Conservation (phyloP, 306 rosid genomes). For the Pueraria montana region DNA sequence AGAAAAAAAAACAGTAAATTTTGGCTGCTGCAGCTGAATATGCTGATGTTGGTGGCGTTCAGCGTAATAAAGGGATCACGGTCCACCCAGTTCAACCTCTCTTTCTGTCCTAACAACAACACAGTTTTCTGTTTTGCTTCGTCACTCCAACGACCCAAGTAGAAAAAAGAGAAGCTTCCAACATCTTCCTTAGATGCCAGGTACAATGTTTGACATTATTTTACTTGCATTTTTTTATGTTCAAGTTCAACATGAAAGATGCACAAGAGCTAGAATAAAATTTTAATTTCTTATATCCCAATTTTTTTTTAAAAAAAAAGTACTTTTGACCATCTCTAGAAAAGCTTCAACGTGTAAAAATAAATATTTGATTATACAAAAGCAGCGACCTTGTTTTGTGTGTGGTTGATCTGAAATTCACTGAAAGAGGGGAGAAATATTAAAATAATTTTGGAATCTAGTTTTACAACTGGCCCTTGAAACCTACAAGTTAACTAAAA, state of each 20-base stretch:
- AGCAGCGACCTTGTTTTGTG: slow-evolving; percentile 19
- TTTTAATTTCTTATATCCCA: not conserved
- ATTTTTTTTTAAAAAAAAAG: not conserved
- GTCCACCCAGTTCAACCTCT: not conserved
- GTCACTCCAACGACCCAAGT: not conserved
- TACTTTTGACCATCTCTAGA: not conserved
- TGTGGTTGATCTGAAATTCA: slow-evolving; percentile 4
- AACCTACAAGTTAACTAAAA: slow-evolving; percentile 2
- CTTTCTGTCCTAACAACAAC: not conserved
- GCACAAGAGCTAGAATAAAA: not conserved
- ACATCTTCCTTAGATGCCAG: slow-evolving; percentile 1
- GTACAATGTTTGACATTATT: not conserved
- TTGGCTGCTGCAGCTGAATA: not conserved
- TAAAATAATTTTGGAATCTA: not conserved
- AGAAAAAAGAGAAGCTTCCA: not conserved
- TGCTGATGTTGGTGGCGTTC: not conserved
- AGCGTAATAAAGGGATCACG: not conserved
- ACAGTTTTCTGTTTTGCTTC: not conserved
- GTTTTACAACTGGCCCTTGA: slow-evolving; percentile 25
- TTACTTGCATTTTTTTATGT: not conserved
- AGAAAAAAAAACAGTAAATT: not conserved
- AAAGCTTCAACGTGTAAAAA: not conserved
- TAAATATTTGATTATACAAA: not conserved
- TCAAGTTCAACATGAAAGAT: not conserved
- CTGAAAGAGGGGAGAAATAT: not conserved